Evolutionary conservation across 495 filamentous ascomycete species (phyloP).

Genomic region (Letharia columbiana): DNA sequence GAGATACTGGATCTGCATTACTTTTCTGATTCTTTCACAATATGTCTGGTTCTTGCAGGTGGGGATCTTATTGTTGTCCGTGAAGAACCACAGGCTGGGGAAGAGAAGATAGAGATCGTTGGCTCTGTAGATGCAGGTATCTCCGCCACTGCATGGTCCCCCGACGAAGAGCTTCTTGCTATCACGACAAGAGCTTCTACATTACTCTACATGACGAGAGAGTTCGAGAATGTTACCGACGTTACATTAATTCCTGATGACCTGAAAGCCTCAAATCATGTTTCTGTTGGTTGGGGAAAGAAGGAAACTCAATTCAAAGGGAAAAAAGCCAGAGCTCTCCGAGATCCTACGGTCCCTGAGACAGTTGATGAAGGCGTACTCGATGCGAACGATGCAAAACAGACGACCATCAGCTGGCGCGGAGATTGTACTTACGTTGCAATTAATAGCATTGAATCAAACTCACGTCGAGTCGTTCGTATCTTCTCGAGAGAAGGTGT

Average conservation of each 20-base stretch:
- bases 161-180: slow-evolving; percentile 83
- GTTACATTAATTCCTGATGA: slow-evolving; percentile 64
- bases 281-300: slow-evolving; percentile 98
- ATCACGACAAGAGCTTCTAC: slow-evolving; percentile 72
- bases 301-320: slow-evolving; percentile 96
- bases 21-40: slow-evolving; percentile 67
- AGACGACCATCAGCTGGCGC: slow-evolving; percentile 76
- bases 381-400: slow-evolving; percentile 60
- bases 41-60: slow-evolving; percentile 75
- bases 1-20: slow-evolving; percentile 68
- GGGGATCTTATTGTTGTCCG: slow-evolving; percentile 83
- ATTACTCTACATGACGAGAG: slow-evolving; percentile 83
- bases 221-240: slow-evolving; percentile 74
- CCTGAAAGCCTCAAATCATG: slow-evolving; percentile 82
- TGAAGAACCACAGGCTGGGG: slow-evolving; percentile 59
- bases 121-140: slow-evolving; percentile 91
- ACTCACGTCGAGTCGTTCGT: slow-evolving; percentile 64
- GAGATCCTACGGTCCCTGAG: slow-evolving; percentile 91
- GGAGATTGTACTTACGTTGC: slow-evolving; percentile 91
- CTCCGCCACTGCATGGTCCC: slow-evolving; percentile 83
- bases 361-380: slow-evolving; percentile 77
- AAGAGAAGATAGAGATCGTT: slow-evolving; percentile 83
- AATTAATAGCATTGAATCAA: slow-evolving; percentile 63
- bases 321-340: slow-evolving; percentile 77
- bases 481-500: slow-evolving; percentile 85